phyloP scores from a whole-genome alignment of 2,329 filamentous ascomycete genomes.

The Madurella mycetomatis region DNA sequence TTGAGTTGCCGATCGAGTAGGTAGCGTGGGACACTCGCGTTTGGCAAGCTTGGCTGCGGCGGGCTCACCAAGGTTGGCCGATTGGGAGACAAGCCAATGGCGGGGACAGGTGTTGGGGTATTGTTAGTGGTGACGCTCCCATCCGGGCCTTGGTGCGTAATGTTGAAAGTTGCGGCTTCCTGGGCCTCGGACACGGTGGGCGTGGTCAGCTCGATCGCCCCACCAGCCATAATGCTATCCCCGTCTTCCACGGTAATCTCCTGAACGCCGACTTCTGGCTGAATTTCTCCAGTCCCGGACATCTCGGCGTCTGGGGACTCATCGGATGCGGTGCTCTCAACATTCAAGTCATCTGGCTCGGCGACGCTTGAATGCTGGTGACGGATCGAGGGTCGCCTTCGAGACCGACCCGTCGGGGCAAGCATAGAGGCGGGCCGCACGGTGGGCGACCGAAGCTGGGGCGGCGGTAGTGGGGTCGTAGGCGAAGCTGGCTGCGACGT shows the following conservation, averaged over 20 bases:
- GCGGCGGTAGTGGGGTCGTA: conserved; percentile 72
- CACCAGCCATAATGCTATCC: conserved; percentile 71
- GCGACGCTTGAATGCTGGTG: conserved; percentile 81
- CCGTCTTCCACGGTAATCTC: conserved; percentile 76
- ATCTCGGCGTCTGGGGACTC: conserved; percentile 72
- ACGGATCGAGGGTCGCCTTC: conserved; percentile 77
- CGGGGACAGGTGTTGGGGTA: conserved; percentile 59
- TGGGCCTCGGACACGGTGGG: conserved; percentile 79
- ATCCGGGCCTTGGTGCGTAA: conserved; percentile 80
- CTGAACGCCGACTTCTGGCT: conserved; percentile 78
- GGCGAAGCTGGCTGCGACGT: conserved; percentile 90
- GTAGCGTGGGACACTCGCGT: conserved; percentile 71
- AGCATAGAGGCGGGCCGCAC: conserved; percentile 50
- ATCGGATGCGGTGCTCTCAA: conserved; percentile 77
- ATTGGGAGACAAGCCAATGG: conserved; percentile 69
- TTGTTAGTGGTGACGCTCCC: conserved; percentile 75
- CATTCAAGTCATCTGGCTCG: conserved; percentile 80
- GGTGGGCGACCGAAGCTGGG: conserved; percentile 55
- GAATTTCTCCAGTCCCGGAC: conserved; percentile 74
- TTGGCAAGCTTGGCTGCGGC: conserved; percentile 69
- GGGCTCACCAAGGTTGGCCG: conserved; percentile 65
- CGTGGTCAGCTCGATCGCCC: conserved; percentile 69
- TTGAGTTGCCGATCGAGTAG: conserved; percentile 68
- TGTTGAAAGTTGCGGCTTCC: conserved; percentile 88
- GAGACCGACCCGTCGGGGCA: conserved; percentile 50